phyloP scores from a whole-genome alignment of 192 early-diverging fungal genomes.

The Coemansia sp. region DNA sequence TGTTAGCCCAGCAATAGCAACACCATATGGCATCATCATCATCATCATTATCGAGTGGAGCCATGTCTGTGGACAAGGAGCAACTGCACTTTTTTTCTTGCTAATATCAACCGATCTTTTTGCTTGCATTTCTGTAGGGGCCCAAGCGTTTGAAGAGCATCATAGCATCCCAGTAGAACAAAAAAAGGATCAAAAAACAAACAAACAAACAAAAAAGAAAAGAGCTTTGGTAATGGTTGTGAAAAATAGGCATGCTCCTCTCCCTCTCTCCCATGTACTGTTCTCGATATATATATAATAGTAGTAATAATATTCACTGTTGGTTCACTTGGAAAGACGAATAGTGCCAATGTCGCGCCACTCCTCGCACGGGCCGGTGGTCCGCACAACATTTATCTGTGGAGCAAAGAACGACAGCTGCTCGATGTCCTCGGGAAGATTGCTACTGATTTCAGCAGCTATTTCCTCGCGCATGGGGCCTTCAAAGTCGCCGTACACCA shows the following conservation, averaged over 20 bases:
- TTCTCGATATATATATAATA: too few species aligned
- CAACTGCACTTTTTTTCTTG: neutral
- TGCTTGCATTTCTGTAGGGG: constrained; percentile 3
- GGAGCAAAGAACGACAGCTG: constrained; percentile 25
- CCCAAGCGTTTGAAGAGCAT: neutral
- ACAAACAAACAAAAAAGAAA: too few species aligned
- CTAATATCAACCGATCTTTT: neutral
- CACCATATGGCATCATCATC: neutral
- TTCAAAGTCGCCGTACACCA: constrained; percentile 29
- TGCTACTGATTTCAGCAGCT: constrained; percentile 1
- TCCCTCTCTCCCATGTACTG: too few species aligned
- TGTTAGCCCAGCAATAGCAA: neutral
- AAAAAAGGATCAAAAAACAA: too few species aligned
- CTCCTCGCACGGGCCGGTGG: constrained; percentile 24
- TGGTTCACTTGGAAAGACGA: neutral
- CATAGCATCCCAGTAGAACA: too few species aligned
- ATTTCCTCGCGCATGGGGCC: constrained; percentile 1
- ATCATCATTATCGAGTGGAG: neutral
- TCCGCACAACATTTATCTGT: constrained; percentile 25
- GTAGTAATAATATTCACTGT: too few species aligned
- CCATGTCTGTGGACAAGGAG: neutral
- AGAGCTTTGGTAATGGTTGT: neutral
- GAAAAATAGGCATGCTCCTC: neutral
- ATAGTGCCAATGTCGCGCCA: constrained; percentile 40
- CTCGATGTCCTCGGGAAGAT: constrained; percentile 18